phyloP scores from a whole-genome alignment of 352 stramenopile genomes.

The Globisporangium mamillatum region DNA sequence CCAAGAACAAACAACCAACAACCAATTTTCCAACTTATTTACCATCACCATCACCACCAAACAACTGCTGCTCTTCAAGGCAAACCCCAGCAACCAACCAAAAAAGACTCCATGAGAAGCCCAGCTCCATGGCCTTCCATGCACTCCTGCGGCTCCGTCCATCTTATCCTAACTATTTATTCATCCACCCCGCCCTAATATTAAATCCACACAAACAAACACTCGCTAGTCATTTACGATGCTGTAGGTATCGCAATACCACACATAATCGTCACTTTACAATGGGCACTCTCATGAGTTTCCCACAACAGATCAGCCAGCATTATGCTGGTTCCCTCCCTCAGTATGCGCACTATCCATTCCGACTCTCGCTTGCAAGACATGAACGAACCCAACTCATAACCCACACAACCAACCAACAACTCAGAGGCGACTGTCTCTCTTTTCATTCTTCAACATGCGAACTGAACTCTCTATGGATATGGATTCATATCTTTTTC shows the following conservation, averaged over 20 bases:
- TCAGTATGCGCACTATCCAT: neutral
- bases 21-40: slow-evolving; percentile 3
- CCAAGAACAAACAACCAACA: neutral
- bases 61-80: neutral
- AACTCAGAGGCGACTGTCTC: neutral
- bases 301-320: neutral
- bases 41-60: neutral
- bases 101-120: neutral
- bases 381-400: neutral
- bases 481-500: neutral
- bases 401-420: neutral
- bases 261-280: neutral
- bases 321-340: neutral
- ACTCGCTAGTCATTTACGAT: neutral
- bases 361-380: neutral
- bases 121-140: neutral
- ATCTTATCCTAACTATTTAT: slow-evolving; percentile 1
- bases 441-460: neutral
- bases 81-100: neutral
- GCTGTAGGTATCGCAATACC: neutral
- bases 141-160: neutral
- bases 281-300: neutral
- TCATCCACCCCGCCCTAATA: slow-evolving; percentile 1
- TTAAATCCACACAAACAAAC: slow-evolving; percentile 6
- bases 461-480: neutral